A percentile compares a stretch with the other conserved stretches of the same genome.
phyloP scores from a whole-genome alignment of 2,329 filamentous ascomycete species.

The Trichoderma semiorbis region DNA sequence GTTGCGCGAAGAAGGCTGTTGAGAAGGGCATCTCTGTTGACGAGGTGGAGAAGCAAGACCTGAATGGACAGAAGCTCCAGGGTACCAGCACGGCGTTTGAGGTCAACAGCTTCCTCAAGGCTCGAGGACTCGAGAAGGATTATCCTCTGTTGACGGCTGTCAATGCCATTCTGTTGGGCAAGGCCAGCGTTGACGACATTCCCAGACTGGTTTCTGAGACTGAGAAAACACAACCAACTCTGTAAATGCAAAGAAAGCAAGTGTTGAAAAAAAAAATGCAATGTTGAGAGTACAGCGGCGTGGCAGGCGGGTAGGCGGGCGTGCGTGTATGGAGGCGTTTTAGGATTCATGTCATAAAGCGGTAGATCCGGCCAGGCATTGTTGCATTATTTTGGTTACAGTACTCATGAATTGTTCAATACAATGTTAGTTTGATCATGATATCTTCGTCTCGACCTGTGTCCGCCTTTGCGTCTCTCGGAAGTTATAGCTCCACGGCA shows the following conservation, averaged over 20 bases:
- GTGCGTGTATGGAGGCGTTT: background rate
- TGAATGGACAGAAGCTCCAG: constrained; percentile 97
- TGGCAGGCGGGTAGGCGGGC: background rate
- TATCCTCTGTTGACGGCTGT: constrained; percentile 94
- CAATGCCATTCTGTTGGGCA: constrained; percentile 72
- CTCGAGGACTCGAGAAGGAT: constrained; percentile 70
- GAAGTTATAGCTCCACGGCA: accelerated
- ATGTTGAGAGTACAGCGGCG: background rate
- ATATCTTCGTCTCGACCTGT: background rate
- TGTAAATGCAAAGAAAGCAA: background rate
- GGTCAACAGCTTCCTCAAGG: constrained; percentile 84
- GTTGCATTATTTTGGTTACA: background rate
- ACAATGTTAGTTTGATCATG: background rate
- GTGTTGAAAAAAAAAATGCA: background rate
- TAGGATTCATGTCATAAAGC: constrained; percentile 13
- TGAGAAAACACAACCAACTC: background rate
- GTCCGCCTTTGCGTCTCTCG: accelerated
- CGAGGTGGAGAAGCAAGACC: constrained; percentile 82
- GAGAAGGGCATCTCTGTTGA: constrained; percentile 75
- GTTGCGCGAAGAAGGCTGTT: constrained; percentile 84
- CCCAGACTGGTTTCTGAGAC: constrained; percentile 57
- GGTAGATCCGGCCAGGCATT: constrained; percentile 7
- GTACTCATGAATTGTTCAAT: background rate
- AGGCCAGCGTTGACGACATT: constrained; percentile 75
- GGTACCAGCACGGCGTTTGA: constrained; percentile 89